Percentiles rank a stretch among this genome's conserved stretches.
Conservation (phyloP, 1,139 yeast species). For the Suhomyces bribrorum region DNA sequence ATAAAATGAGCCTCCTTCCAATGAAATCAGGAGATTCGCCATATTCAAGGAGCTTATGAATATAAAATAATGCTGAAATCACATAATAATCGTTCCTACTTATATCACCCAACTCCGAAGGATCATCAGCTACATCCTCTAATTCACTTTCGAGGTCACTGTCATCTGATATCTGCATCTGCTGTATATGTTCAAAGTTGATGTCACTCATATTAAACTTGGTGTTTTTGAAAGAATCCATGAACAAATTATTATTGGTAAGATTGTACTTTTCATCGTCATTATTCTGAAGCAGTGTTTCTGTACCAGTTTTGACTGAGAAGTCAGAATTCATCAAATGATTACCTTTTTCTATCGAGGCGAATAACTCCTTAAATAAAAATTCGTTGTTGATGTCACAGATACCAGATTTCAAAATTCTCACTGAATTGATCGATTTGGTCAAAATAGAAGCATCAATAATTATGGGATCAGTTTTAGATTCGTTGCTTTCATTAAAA, state of each 20-base stretch:
- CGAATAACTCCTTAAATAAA: conserved; percentile 16
- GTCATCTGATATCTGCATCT: conserved; percentile 40
- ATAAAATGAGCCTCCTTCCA: conserved; percentile 30
- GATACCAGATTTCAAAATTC: conserved; percentile 16
- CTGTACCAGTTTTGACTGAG: no score
- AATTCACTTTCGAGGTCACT: conserved; percentile 29
- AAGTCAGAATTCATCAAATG: no score
- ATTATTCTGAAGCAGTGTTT: no score
- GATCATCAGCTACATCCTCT: conserved; percentile 11
- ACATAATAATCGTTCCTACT: background rate
- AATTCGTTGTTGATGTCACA: conserved; percentile 14
- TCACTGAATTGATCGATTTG: conserved; percentile 12
- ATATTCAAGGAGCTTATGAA: conserved; percentile 19
- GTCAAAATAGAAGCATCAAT: conserved; percentile 1
- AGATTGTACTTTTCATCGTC: no score
- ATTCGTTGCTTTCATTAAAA: background rate
- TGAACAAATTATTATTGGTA: conserved; percentile 13
- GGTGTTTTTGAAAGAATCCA: conserved; percentile 13
- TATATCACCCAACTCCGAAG: background rate
- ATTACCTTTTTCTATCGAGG: conserved; percentile 14
- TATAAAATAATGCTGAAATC: conserved; percentile 7
- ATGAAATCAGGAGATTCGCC: conserved; percentile 34
- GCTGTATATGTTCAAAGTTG: conserved; percentile 12
- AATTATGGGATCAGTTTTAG: background rate
- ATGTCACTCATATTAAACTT: conserved; percentile 2